phyloP scores from a whole-genome alignment of 805 yeast genomes.

The Cyberlindnera bimundalis region DNA sequence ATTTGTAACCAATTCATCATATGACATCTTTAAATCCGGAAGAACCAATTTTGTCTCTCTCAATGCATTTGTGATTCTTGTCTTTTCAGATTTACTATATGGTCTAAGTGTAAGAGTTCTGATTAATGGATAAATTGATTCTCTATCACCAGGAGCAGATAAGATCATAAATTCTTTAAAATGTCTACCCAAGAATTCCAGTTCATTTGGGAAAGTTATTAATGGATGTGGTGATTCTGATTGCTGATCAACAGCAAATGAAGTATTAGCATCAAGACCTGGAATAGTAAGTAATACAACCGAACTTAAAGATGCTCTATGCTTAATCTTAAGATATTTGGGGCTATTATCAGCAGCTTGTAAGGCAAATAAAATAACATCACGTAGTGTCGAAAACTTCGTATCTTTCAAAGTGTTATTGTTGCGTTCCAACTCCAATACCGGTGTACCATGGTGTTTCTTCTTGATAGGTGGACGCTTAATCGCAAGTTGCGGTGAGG shows the following conservation, averaged over 20 bases:
- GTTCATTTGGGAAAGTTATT: neutral
- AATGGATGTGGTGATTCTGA: neutral
- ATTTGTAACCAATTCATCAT: slow-evolving; percentile 44
- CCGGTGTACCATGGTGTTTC: neutral
- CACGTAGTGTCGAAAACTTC: slow-evolving; percentile 19
- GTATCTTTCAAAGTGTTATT: neutral
- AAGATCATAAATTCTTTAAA: slow-evolving; percentile 48
- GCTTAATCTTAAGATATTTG: slow-evolving; percentile 44
- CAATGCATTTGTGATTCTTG: slow-evolving; percentile 30
- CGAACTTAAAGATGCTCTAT: slow-evolving; percentile 45
- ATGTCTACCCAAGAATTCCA: slow-evolving; percentile 31
- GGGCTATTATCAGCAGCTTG: slow-evolving; percentile 35
- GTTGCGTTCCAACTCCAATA: neutral
- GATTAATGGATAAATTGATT: slow-evolving; percentile 49
- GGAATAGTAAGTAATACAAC: slow-evolving; percentile 60
- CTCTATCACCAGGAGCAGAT: slow-evolving; percentile 62
- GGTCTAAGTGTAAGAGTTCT: slow-evolving; percentile 55
- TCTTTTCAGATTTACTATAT: slow-evolving; percentile 52
- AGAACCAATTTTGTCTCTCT: slow-evolving; percentile 37
- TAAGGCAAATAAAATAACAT: slow-evolving; percentile 27
- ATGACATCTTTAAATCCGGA: slow-evolving; percentile 49
- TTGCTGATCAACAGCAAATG: slow-evolving; percentile 20
- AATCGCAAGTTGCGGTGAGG: neutral
- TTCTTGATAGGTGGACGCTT: slow-evolving; percentile 7
- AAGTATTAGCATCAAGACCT: slow-evolving; percentile 51